Conservation (phyloP, 2,329 filamentous ascomycete genomes). For the Phialemoniopsis sp. region DNA sequence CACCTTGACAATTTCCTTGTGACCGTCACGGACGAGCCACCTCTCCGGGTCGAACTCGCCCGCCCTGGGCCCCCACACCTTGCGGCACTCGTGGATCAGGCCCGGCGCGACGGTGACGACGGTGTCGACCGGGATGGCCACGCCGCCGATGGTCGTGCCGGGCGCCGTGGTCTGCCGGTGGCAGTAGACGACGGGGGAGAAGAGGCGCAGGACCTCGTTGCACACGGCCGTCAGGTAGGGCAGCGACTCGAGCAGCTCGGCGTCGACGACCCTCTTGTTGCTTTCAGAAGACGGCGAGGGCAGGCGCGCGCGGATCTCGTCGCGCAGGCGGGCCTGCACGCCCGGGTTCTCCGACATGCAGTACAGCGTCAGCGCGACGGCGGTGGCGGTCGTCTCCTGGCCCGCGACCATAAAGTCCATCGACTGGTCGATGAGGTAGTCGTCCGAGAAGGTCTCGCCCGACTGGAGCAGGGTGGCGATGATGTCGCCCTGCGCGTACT, state of each 20-base stretch:
- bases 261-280: slow-evolving; percentile 24
- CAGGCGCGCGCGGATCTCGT: slow-evolving; percentile 32
- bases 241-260: slow-evolving; percentile 28
- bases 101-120: slow-evolving; percentile 26
- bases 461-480: slow-evolving; percentile 1
- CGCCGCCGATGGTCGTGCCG: slow-evolving; percentile 25
- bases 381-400: slow-evolving; percentile 63
- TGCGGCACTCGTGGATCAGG: slow-evolving; percentile 26
- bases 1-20: slow-evolving; percentile 23
- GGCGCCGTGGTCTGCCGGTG: slow-evolving; percentile 12
- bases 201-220: slow-evolving; percentile 36
- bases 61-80: slow-evolving; percentile 31
- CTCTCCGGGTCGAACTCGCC: slow-evolving; percentile 29
- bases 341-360: slow-evolving; percentile 32
- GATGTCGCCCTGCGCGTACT: slow-evolving; percentile 2
- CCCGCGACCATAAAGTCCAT: slow-evolving; percentile 52
- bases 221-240: slow-evolving; percentile 36
- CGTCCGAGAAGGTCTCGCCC: not conserved
- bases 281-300: too few relatives aligned
- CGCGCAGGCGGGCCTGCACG: slow-evolving; percentile 30
- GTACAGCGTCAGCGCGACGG: slow-evolving; percentile 43
- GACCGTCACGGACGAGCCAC: slow-evolving; percentile 19
- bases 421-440: slow-evolving; percentile 15
- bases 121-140: slow-evolving; percentile 28
- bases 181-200: slow-evolving; percentile 22